These are phyloP conservation scores for Curvularia spicifera DNA, from an alignment of 2,329 filamentous ascomycete species.

Conservation along the genomic window DNA sequence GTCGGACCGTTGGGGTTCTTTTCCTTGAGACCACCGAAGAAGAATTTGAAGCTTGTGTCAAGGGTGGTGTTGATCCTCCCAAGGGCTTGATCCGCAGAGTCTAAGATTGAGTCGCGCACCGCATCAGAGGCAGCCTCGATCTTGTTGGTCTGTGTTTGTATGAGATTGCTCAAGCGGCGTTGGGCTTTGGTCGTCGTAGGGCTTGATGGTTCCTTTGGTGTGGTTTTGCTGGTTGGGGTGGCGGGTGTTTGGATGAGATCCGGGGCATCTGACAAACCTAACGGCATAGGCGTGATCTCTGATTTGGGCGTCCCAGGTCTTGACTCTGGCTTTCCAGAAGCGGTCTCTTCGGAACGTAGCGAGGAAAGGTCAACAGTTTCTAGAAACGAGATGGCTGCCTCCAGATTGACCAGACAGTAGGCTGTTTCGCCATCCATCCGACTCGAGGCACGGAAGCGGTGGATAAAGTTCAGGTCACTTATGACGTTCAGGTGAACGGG, in stretches of 20 bases:
- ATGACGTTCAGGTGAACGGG: slow-evolving; percentile 86
- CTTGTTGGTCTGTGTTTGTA: slow-evolving; percentile 82
- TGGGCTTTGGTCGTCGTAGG: slow-evolving; percentile 63
- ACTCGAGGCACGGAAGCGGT: slow-evolving; percentile 82
- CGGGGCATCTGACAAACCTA: slow-evolving; percentile 47
- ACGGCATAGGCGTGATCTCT: slow-evolving; percentile 49
- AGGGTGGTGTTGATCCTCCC: slow-evolving; percentile 91
- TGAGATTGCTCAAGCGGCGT: slow-evolving; percentile 80
- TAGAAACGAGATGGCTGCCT: slow-evolving; percentile 91
- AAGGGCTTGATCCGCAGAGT: slow-evolving; percentile 86
- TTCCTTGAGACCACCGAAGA: slow-evolving; percentile 87
- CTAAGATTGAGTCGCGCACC: slow-evolving; percentile 69
- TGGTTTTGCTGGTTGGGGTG: slow-evolving; percentile 34
- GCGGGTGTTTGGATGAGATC: slow-evolving; percentile 51
- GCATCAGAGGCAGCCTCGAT: slow-evolving; percentile 84
- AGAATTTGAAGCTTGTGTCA: slow-evolving; percentile 90
- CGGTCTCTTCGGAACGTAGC: slow-evolving; percentile 78
- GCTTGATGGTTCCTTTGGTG: slow-evolving; percentile 37
- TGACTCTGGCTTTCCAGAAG: slow-evolving; percentile 59
- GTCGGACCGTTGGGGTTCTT: slow-evolving; percentile 51
- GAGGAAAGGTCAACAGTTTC: slow-evolving; percentile 94
- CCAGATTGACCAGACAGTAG: slow-evolving; percentile 94
- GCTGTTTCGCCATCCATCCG: slow-evolving; percentile 93
- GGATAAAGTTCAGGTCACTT: slow-evolving; percentile 94
- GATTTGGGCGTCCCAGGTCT: slow-evolving; percentile 56